phyloP scores from a whole-genome alignment of 495 filamentous ascomycete species.

The Barbatosphaeria neglecta region DNA sequence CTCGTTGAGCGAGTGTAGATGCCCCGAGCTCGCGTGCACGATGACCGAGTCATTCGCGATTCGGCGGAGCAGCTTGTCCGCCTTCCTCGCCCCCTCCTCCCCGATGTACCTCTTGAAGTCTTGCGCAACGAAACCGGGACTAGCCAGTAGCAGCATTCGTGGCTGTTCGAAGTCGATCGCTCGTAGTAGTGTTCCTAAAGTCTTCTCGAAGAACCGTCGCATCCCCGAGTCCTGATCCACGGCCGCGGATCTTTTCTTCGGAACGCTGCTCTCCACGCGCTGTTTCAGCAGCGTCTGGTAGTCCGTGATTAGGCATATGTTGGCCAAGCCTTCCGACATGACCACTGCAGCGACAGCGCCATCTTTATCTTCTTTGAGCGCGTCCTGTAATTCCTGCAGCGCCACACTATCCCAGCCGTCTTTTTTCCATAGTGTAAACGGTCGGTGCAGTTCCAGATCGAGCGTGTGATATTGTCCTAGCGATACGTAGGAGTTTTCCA shows the following conservation, averaged over 20 bases:
- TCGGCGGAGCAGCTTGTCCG: conserved; percentile 46
- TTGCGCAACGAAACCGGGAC: conserved; percentile 75
- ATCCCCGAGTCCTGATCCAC: conserved; percentile 65
- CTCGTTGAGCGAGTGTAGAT: conserved; percentile 77
- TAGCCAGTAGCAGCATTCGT: conserved; percentile 73
- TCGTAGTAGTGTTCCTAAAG: conserved; percentile 60
- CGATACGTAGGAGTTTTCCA: conserved; percentile 74
- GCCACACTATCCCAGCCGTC: conserved; percentile 90
- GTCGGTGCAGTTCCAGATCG: conserved; percentile 56
- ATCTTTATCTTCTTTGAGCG: conserved; percentile 60
- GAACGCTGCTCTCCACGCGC: conserved; percentile 70
- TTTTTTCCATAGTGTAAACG: conserved; percentile 77
- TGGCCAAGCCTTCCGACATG: conserved; percentile 89
- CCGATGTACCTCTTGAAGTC: conserved; percentile 75
- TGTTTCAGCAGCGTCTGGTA: conserved; percentile 82
- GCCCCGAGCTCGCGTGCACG: conserved; percentile 73
- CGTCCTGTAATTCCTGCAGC: conserved; percentile 63
- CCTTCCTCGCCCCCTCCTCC: conserved; percentile 52
- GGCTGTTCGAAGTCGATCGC: conserved; percentile 63
- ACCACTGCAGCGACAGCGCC: conserved; percentile 79
- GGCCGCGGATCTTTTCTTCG: conserved; percentile 57
- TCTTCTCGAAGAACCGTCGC: conserved; percentile 69
- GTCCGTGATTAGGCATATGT: conserved; percentile 88
- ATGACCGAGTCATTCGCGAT: conserved; percentile 57
- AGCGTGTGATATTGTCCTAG: conserved; percentile 83